phyloP scores from a whole-genome alignment of 139 green algal species.

The Micromonas pusilla region DNA sequence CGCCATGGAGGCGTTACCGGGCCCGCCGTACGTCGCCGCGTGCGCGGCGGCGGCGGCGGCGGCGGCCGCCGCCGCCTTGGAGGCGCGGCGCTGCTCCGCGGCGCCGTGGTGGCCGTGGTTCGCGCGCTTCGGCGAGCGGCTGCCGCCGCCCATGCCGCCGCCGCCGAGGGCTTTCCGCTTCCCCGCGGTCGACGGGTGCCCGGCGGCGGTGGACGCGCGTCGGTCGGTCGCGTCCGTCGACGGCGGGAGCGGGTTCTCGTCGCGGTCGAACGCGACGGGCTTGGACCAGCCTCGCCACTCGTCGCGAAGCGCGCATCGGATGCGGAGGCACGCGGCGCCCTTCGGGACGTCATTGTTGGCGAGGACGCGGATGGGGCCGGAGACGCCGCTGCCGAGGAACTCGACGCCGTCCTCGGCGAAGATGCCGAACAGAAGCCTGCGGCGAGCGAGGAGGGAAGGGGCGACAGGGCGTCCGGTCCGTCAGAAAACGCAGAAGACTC shows the following conservation, averaged over 20 bases:
- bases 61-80: no score
- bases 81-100: no score
- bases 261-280: background rate
- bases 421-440: constrained; percentile 5
- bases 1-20: no score
- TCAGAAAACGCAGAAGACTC: no score
- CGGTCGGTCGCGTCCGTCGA: background rate
- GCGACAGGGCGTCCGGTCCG: no score
- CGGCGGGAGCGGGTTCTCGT: background rate
- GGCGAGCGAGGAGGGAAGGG: background rate
- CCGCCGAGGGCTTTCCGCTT: no score
- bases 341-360: constrained; percentile 63
- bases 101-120: no score
- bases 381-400: constrained; percentile 41
- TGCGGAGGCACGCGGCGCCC: constrained; percentile 39
- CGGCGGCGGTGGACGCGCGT: background rate
- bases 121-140: no score
- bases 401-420: background rate
- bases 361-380: constrained; percentile 48
- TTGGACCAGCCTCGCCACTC: background rate
- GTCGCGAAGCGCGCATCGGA: background rate
- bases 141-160: no score
- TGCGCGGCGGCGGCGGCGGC: no score
- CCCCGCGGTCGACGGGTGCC: no score
- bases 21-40: no score